Percentiles rank a stretch among this genome's conserved stretches.
phyloP scores from a whole-genome alignment of 2,329 filamentous ascomycete genomes.

The Coniochaeta sp. region DNA sequence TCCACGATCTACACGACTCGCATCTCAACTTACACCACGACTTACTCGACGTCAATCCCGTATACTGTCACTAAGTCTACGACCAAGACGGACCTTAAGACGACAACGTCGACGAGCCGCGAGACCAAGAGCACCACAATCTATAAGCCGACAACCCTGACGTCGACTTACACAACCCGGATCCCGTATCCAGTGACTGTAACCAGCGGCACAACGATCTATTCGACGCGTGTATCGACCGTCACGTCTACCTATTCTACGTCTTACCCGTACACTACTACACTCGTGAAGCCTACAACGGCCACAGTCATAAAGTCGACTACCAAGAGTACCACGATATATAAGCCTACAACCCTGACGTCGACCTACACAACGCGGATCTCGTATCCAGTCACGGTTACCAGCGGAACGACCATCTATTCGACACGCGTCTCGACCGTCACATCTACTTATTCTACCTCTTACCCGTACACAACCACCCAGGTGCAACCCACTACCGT shows the following conservation, averaged over 20 bases:
- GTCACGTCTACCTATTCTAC: neutral
- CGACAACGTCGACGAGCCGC: neutral
- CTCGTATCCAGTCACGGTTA: no score
- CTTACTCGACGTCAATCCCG: no score
- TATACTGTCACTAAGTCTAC: slow-evolving; percentile 10
- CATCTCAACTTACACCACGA: slow-evolving; percentile 10
- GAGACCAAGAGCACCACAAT: no score
- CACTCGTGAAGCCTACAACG: no score
- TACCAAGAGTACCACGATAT: neutral
- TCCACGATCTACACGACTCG: slow-evolving; percentile 16
- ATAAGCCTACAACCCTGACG: neutral
- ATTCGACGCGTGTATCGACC: neutral
- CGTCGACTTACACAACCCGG: no score
- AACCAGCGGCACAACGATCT: no score
- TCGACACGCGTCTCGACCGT: neutral
- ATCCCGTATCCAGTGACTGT: no score
- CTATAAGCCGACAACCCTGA: no score
- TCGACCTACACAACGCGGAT: no score
- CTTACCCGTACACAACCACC: neutral
- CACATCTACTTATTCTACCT: neutral
- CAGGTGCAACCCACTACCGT: neutral
- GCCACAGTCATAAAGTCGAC: neutral
- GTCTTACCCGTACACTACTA: neutral
- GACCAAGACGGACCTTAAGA: slow-evolving; percentile 3
- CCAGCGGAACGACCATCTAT: neutral